Evolutionary conservation across 1,284 basidiomycete genomes (phyloP), one percentile per base, ranked within the genome.

Genomic region (Cerrena zonata): DNA sequence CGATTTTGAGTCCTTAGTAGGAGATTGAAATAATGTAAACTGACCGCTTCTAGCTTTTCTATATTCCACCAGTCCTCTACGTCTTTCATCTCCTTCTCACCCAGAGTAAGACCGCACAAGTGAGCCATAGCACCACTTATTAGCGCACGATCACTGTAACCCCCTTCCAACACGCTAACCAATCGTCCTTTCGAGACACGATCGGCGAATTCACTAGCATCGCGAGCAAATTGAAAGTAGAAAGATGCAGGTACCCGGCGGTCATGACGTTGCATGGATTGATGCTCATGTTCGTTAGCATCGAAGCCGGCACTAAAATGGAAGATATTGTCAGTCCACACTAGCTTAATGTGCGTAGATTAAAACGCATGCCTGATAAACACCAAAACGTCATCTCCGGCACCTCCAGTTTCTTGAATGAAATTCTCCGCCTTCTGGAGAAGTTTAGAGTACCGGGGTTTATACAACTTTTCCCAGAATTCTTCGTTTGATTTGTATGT

Each of bases 331-430:
- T n/a, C n/a, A n/a, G n/a, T n/a, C n/a, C n/a, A n/a, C n/a, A n/a
- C n/a, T n/a, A n/a, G n/a, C n/a, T n/a, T n/a, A n/a, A n/a, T n/a
- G n/a, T n/a, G n/a, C n/a, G n/a, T n/a, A n/a, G n/a, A n/a, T n/a
- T n/a, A n/a, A n/a, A n/a, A n/a, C n/a, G n/a, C n/a, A n/a, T 21
- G 86, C 91, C 91, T 93, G 62, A 96, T 86, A 58, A 94, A 86
- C 1, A 98, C 72, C 4, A 97, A 66, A 0, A 87, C 87, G 58
- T 87, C 83, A n/a, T 85, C 77, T 0, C 80, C 78, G 0, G 75
- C 69, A 0, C 84, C 83, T 0, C 77, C 76, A 0, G 90, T 93
- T 38, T 70, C 70, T 15, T 80, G 69, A 36, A 94, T 68, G 62
- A 94, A 99, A 1, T 79, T 74, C 44, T 75, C 74, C 0, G 93